phyloP scores from a whole-genome alignment of 257 asterid genomes.

The Ophiorrhiza pumila region DNA sequence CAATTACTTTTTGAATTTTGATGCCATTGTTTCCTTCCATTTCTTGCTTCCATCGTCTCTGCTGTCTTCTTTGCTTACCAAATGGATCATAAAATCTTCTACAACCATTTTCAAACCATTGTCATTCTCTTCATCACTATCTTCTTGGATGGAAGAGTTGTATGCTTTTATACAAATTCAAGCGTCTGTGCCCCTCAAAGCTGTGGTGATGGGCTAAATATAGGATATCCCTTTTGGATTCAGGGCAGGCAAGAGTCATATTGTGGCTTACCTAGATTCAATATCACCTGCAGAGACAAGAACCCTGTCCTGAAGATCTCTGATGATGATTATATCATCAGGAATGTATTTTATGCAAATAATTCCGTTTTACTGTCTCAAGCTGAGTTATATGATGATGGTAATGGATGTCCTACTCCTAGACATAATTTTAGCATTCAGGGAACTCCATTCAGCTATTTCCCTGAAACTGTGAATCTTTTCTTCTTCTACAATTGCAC shows the following conservation, averaged over 20 bases:
- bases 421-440: slow-evolving; percentile 27
- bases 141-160: slow-evolving; percentile 15
- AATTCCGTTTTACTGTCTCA: slow-evolving; percentile 33
- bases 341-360: slow-evolving; percentile 33
- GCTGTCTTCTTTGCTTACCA: neutral
- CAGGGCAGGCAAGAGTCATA: slow-evolving; percentile 32
- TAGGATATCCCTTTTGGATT: slow-evolving; percentile 58
- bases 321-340: slow-evolving; percentile 37
- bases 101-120: slow-evolving; percentile 20
- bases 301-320: slow-evolving; percentile 38
- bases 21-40: slow-evolving; percentile 16
- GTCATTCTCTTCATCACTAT: slow-evolving; percentile 20
- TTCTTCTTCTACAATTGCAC: slow-evolving; percentile 51
- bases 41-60: slow-evolving; percentile 6
- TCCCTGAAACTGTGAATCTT: slow-evolving; percentile 47
- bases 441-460: slow-evolving; percentile 43
- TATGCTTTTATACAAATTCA: slow-evolving; percentile 16
- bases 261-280: slow-evolving; percentile 44
- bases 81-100: slow-evolving; percentile 20
- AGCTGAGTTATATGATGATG: slow-evolving; percentile 20
- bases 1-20: slow-evolving; percentile 12
- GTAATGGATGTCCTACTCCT: slow-evolving; percentile 32
- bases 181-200: slow-evolving; percentile 30
- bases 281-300: slow-evolving; percentile 30
- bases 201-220: slow-evolving; percentile 40